A percentile compares a stretch with the other conserved stretches of the same genome.
These are phyloP conservation scores for Melampsora allii-populina DNA, from an alignment of 1,284 basidiomycete genomes.

Conservation along the genomic window DNA sequence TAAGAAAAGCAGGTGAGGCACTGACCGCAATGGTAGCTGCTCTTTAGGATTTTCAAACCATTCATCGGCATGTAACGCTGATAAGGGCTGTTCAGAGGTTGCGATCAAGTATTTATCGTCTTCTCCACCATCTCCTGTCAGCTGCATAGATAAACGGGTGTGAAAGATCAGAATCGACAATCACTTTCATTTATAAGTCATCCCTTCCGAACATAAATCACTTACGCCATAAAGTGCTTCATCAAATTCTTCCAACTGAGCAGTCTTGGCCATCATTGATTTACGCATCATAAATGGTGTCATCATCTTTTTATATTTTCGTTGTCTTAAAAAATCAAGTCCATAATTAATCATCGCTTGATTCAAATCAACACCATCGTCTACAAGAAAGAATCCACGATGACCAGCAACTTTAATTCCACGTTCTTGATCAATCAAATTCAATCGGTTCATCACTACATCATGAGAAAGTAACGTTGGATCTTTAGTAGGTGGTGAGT, in stretches of 20 bases:
- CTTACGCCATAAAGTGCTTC: constrained; percentile 93
- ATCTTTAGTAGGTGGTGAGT: constrained; percentile 57
- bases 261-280: constrained; percentile 94
- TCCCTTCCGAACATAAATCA: neutral
- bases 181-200: neutral
- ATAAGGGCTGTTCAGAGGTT: constrained; percentile 97
- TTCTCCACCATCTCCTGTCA: constrained; percentile 71
- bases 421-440: constrained; percentile 93
- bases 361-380: constrained; percentile 95
- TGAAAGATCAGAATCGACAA: too few relatives aligned
- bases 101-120: constrained; percentile 99
- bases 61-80: constrained; percentile 89
- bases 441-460: constrained; percentile 87
- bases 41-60: constrained; percentile 91
- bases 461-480: constrained; percentile 87
- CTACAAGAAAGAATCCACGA: constrained; percentile 91
- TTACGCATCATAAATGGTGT: constrained; percentile 99
- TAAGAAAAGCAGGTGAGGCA: too few relatives aligned
- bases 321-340: constrained; percentile 81
- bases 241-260: constrained; percentile 95
- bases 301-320: constrained; percentile 88
- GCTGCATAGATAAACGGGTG: neutral
- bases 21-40: constrained; percentile 73
- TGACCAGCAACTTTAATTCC: constrained; percentile 84
- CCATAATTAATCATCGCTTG: constrained; percentile 94